Evolutionary conservation across 208 protist species (phyloP).

Genomic region (Porcisia deanei): DNA sequence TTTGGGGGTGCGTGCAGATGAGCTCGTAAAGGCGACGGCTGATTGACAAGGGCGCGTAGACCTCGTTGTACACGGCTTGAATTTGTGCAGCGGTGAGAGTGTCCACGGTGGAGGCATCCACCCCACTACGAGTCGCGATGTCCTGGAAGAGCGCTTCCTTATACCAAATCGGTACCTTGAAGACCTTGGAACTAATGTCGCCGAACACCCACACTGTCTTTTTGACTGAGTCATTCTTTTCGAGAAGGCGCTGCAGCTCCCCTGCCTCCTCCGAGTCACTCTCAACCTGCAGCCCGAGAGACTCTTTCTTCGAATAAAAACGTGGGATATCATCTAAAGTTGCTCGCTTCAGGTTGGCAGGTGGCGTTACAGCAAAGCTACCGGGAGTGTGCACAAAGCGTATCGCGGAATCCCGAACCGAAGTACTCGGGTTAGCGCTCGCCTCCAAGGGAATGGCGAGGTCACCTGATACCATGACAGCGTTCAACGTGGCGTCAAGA

Average conservation of each 20-base stretch:
- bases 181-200: slow-evolving; percentile 68
- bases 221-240: slow-evolving; percentile 34
- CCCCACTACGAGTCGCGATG: slow-evolving; percentile 43
- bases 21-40: slow-evolving; percentile 83
- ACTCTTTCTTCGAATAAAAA: slow-evolving; percentile 74
- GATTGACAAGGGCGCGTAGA: slow-evolving; percentile 51
- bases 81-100: slow-evolving; percentile 59
- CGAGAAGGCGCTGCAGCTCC: slow-evolving; percentile 53
- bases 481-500: slow-evolving; percentile 37
- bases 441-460: slow-evolving; percentile 33
- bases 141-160: slow-evolving; percentile 79
- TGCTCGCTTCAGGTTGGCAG: slow-evolving; percentile 58
- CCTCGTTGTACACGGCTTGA: slow-evolving; percentile 53
- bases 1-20: slow-evolving; percentile 45
- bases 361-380: slow-evolving; percentile 50
- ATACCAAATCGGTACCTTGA: slow-evolving; percentile 81
- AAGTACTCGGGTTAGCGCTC: slow-evolving; percentile 21
- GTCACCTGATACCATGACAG: slow-evolving; percentile 45
- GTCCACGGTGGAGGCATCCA: slow-evolving; percentile 28
- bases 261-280: slow-evolving; percentile 38
- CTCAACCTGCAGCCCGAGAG: slow-evolving; percentile 42
- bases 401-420: slow-evolving; percentile 30
- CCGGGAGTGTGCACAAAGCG: slow-evolving; percentile 60
- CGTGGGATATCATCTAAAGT: slow-evolving; percentile 68
- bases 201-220: slow-evolving; percentile 56